phyloP scores from a whole-genome alignment of 495 filamentous ascomycete species.

The Xylaria castorea region DNA sequence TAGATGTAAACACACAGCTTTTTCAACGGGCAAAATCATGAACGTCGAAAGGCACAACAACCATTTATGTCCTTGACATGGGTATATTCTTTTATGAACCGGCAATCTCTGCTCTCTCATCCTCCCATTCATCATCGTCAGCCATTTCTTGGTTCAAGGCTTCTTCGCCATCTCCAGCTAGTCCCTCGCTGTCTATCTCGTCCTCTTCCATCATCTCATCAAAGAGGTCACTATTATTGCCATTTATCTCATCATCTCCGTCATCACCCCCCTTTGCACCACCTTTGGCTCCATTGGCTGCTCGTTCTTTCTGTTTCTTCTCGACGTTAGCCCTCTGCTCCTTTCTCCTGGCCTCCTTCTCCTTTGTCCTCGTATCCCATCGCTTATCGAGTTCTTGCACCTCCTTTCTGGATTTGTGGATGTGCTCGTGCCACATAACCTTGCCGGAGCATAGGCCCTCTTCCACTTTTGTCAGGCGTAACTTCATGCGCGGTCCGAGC shows the following conservation, averaged over 20 bases:
- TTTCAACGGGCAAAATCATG: not conserved
- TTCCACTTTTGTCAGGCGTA: slow-evolving; percentile 94
- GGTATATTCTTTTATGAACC: slow-evolving; percentile 31
- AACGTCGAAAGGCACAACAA: not conserved
- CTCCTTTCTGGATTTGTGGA: slow-evolving; percentile 82
- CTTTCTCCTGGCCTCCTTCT: slow-evolving; percentile 81
- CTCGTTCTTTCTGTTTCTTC: slow-evolving; percentile 70
- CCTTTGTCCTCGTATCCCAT: slow-evolving; percentile 78
- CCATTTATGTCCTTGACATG: slow-evolving; percentile 4
- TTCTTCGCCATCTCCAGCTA: slow-evolving; percentile 66
- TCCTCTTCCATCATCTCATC: slow-evolving; percentile 64
- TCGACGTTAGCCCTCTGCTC: slow-evolving; percentile 87
- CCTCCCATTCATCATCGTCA: slow-evolving; percentile 61
- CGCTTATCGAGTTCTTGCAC: slow-evolving; percentile 75
- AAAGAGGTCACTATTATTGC: slow-evolving; percentile 55
- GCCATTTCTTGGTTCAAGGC: slow-evolving; percentile 61
- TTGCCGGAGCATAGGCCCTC: slow-evolving; percentile 90
- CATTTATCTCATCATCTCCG: slow-evolving; percentile 63
- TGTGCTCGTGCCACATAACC: slow-evolving; percentile 96
- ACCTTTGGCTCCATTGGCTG: slow-evolving; percentile 47
- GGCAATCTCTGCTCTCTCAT: slow-evolving; percentile 57
- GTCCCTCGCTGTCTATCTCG: slow-evolving; percentile 59
- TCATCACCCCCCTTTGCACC: slow-evolving; percentile 65
- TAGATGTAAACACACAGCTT: not conserved
- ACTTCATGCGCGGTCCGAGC: slow-evolving; percentile 85